A percentile compares a stretch with the other conserved stretches of the same genome.
Evolutionary conservation across 2,329 filamentous ascomycete genomes (phyloP).

Genomic region (Xylaria polymorpha): DNA sequence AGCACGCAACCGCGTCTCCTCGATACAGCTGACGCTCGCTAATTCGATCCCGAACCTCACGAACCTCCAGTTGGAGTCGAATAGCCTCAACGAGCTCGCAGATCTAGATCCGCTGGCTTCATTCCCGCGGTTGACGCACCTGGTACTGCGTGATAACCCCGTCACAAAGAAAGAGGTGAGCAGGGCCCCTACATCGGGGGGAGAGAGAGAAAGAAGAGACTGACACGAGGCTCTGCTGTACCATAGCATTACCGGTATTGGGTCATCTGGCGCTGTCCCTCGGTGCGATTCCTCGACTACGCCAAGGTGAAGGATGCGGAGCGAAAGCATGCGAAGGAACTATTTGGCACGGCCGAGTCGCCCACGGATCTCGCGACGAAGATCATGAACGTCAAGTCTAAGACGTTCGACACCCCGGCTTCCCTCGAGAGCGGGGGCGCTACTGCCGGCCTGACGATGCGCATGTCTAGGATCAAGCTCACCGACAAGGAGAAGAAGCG

Average conservation of each 20-base stretch:
- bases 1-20: conserved; percentile 86
- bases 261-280: conserved; percentile 87
- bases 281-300: conserved; percentile 91
- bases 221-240: conserved; percentile 5
- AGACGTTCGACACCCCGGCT: conserved; percentile 70
- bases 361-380: conserved; percentile 84
- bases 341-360: conserved; percentile 83
- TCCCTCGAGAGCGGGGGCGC: conserved; percentile 58
- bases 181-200: neutral
- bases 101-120: conserved; percentile 84
- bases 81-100: conserved; percentile 83
- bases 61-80: conserved; percentile 84
- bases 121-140: conserved; percentile 78
- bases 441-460: conserved; percentile 62
- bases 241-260: conserved; percentile 88
- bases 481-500: conserved; percentile 89
- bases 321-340: conserved; percentile 76
- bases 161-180: conserved; percentile 91
- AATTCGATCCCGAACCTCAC: conserved; percentile 83
- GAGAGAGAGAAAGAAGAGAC: conserved; percentile 6
- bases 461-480: conserved; percentile 82
- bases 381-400: conserved; percentile 88
- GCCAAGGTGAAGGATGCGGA: conserved; percentile 90
- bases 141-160: conserved; percentile 87
- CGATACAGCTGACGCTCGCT: conserved; percentile 80